Base-by-base conservation (phyloP, 805 yeast species). In the Nakazawaea peltata region DNA sequence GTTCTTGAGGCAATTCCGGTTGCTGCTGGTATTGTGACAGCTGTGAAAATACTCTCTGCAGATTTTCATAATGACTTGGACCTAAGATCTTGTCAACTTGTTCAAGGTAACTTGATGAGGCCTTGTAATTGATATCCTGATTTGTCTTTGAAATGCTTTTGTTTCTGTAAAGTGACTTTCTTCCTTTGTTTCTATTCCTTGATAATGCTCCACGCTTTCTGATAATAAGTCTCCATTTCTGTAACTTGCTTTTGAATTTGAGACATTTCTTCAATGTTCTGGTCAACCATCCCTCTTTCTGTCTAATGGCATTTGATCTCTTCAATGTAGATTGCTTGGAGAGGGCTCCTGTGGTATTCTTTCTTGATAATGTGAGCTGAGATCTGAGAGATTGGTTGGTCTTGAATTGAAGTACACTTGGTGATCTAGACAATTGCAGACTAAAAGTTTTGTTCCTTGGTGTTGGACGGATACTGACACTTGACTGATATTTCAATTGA, bases 281-380 rank as follows among this genome's bases (percentile, higher is more conserved):
- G 3, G 33, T 21, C 16, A 37, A 5, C 36, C 40, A 32, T 8
- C 36, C 36, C n/a, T 37, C 34, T 23, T 33, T 37, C 14, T 24
- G 27, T 19, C 29, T 32, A 23, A 37, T 28, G 18, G 40, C 37
- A 28, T 37, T 37, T n/a, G 40, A 37, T 19, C 40, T 28, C 22
- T 26, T 37, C 31, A 37, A 30, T 9, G 32, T 22, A 14, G 40
- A 37, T 15, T 19, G 26, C 10, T 12, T 28, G 16, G 40, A 23
- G 7, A 15, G 19, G 5, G 26, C 10, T 17, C n/a, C 14, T 6
- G 3, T 13, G 4, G 31, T 13, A 14, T 24, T 10, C n/a, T 30
- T 25, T 10, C 8, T 14, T 17, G 19, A 7, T 12, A 21, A 11
- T 2, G 26, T 28, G 32, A 12, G 22, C 24, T 12, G 24, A 12